Evolutionary conservation across 2,329 filamentous ascomycete species (phyloP).

Genomic region (Volutella citrinella): DNA sequence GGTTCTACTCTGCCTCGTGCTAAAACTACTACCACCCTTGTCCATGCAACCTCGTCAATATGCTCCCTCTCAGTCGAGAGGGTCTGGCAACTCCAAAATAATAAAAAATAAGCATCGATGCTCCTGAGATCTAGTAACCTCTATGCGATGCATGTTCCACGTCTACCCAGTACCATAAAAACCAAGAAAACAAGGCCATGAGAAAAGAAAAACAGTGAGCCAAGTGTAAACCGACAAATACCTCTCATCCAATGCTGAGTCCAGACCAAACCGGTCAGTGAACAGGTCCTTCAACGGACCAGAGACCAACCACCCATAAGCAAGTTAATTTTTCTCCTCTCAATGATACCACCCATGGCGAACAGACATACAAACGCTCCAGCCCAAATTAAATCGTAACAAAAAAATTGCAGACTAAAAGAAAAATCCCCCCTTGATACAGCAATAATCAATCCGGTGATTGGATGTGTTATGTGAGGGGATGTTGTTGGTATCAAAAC

Average conservation of each 20-base stretch:
- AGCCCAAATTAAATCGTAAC: constrained; percentile 18
- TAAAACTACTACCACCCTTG: constrained; percentile 12
- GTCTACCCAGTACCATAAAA: constrained; percentile 1
- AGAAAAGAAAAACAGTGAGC: not conserved
- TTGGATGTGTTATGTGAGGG: constrained; percentile 3
- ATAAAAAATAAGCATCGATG: constrained; percentile 13
- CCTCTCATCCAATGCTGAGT: constrained; percentile 12
- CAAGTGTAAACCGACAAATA: not conserved
- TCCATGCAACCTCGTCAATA: constrained; percentile 8
- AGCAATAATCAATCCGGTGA: constrained; percentile 5
- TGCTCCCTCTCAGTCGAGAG: constrained; percentile 15
- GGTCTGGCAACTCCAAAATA: constrained; percentile 18
- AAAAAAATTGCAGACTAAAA: constrained; percentile 8
- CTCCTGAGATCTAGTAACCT: constrained; percentile 22
- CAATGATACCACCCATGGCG: constrained; percentile 9
- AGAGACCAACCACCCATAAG: constrained; percentile 14
- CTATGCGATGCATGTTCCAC: constrained; percentile 11
- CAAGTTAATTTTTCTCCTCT: constrained; percentile 17
- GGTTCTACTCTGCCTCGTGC: too few relatives aligned
- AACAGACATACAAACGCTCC: constrained; percentile 14
- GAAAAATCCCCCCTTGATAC: constrained; percentile 11
- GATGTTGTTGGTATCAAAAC: constrained; percentile 20
- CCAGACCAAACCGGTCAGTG: constrained; percentile 14
- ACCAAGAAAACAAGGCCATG: constrained; percentile 2
- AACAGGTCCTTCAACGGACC: constrained; percentile 14